Evolutionary conservation across 371 early-diverging fungal species (phyloP).

Genomic region (Blyttiomyces sp.): DNA sequence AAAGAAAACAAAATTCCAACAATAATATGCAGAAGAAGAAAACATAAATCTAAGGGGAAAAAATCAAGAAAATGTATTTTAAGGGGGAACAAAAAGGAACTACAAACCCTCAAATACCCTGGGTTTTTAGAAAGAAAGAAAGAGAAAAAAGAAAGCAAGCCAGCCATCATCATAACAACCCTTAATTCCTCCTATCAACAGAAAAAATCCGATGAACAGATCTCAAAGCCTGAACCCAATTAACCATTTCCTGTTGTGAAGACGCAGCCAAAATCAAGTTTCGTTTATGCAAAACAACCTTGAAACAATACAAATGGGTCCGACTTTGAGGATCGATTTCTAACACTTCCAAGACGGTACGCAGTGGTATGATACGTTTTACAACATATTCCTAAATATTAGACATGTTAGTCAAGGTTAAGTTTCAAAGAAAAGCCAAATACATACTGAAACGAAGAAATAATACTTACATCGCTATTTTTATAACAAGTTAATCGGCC

Average conservation of each 20-base stretch:
- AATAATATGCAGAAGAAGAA: no score
- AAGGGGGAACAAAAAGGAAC: no score
- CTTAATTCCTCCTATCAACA: no score
- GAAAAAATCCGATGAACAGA: conserved; percentile 18
- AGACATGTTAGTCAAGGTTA: no score
- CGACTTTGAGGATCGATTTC: conserved; percentile 64
- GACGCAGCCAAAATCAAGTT: conserved; percentile 68
- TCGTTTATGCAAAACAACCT: conserved; percentile 70
- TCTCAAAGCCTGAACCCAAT: conserved; percentile 65
- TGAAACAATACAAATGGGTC: conserved; percentile 60
- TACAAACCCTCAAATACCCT: no score
- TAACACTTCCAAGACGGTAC: conserved; percentile 67
- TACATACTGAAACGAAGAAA: no score
- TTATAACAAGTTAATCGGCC: conserved; percentile 77
- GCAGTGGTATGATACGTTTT: conserved; percentile 65
- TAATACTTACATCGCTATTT: conserved; percentile 60
- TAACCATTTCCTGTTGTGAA: conserved; percentile 54
- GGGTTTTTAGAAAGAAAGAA: no score
- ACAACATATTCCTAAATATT: conserved; percentile 79
- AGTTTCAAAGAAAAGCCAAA: conserved; percentile 1
- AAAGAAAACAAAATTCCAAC: no score
- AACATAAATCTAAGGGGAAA: no score
- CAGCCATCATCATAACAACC: no score
- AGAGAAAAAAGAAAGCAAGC: no score
- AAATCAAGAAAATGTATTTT: no score